Conservation (phyloP, 495 filamentous ascomycete species). For the Aspergillus cristatus region DNA sequence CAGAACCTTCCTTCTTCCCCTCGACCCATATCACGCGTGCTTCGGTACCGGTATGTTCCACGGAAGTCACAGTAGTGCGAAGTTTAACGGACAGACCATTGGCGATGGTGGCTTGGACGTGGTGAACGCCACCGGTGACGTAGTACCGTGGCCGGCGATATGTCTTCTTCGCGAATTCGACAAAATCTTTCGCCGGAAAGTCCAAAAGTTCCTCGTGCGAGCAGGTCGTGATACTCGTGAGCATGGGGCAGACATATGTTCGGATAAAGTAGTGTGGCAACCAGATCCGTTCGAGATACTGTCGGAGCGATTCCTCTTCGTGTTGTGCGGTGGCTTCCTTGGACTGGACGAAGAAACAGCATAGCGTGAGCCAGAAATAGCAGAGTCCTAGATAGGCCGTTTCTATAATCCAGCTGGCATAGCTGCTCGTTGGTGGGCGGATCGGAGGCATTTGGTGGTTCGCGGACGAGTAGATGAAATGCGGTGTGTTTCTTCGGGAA, state of each 20-base stretch:
- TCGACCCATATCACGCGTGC: slow-evolving; percentile 8
- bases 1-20: not conserved
- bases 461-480: slow-evolving; percentile 43
- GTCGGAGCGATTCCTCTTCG: slow-evolving; percentile 26
- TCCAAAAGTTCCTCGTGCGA: slow-evolving; percentile 38
- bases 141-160: slow-evolving; percentile 40
- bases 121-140: slow-evolving; percentile 35
- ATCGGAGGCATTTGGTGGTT: slow-evolving; percentile 34
- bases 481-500: too few species aligned
- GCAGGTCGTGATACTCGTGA: slow-evolving; percentile 45
- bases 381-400: slow-evolving; percentile 30
- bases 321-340: not conserved
- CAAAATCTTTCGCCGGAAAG: slow-evolving; percentile 42
- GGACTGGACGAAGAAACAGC: slow-evolving; percentile 36
- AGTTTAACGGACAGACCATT: slow-evolving; percentile 18
- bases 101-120: slow-evolving; percentile 34
- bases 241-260: slow-evolving; percentile 42
- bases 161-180: slow-evolving; percentile 35
- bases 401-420: slow-evolving; percentile 25
- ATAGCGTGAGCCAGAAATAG: slow-evolving; percentile 40
- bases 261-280: slow-evolving; percentile 32
- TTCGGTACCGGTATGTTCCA: slow-evolving; percentile 4
- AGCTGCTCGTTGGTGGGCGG: slow-evolving; percentile 13
- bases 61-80: slow-evolving; percentile 10
- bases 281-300: slow-evolving; percentile 37